phyloP scores from a whole-genome alignment of 495 filamentous ascomycete species.

The Aspergillus ellipticus region DNA sequence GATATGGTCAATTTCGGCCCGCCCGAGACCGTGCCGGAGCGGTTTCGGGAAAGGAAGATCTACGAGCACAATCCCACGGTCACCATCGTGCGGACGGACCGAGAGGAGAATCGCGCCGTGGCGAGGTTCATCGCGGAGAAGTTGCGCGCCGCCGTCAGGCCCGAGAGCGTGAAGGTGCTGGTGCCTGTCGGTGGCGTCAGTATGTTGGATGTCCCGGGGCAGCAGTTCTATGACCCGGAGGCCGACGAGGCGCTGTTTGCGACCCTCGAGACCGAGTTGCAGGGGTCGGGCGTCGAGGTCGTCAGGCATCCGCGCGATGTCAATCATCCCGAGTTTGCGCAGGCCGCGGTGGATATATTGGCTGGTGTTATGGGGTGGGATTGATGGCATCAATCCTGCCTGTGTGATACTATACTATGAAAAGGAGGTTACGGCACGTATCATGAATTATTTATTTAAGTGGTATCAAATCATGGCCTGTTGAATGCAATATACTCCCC shows the following conservation, averaged over 20 bases:
- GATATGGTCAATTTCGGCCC: constrained; percentile 72
- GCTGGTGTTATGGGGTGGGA: too few relatives aligned
- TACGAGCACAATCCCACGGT: constrained; percentile 63
- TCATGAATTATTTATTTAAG: not conserved
- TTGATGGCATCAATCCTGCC: too few relatives aligned
- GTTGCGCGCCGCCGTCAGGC: constrained; percentile 33
- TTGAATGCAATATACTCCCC: constrained; percentile 49
- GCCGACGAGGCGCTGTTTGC: constrained; percentile 46
- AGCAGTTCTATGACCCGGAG: constrained; percentile 38
- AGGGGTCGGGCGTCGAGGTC: constrained; percentile 34
- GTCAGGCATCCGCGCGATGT: constrained; percentile 33
- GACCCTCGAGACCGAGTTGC: constrained; percentile 37
- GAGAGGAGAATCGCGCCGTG: constrained; percentile 50
- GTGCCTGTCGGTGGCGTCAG: constrained; percentile 54
- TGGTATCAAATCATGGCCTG: constrained; percentile 16
- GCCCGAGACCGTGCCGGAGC: constrained; percentile 47
- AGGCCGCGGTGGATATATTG: not conserved
- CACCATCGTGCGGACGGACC: constrained; percentile 58
- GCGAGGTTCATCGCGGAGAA: constrained; percentile 52
- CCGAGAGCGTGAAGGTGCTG: constrained; percentile 47
- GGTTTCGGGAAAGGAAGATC: constrained; percentile 41
- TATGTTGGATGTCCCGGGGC: constrained; percentile 34
- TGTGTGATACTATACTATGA: too few relatives aligned
- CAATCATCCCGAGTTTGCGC: constrained; percentile 45
- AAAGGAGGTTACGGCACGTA: too few relatives aligned